phyloP scores from a whole-genome alignment of 495 filamentous ascomycete species.

The Wilcoxina mikolae region DNA sequence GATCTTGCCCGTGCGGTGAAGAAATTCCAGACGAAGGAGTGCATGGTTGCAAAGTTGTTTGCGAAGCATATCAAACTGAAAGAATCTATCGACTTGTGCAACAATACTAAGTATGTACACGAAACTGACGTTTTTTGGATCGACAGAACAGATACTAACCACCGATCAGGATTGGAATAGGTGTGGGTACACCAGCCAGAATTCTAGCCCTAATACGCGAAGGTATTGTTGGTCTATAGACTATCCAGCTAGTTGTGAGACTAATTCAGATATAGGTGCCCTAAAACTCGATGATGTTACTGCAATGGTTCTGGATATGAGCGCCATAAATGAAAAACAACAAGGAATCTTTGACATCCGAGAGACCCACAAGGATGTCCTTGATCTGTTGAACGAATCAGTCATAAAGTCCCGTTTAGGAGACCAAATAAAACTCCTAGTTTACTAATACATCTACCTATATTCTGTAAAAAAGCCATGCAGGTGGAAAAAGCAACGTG shows the following conservation, averaged over 20 bases:
- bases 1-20: slow-evolving; percentile 60
- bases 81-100: slow-evolving; percentile 65
- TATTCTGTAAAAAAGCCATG: too few species aligned
- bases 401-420: slow-evolving; percentile 13
- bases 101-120: slow-evolving; percentile 33
- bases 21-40: slow-evolving; percentile 61
- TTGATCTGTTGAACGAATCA: slow-evolving; percentile 19
- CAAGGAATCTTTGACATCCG: slow-evolving; percentile 83
- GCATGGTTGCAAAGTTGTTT: slow-evolving; percentile 75
- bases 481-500: too few species aligned
- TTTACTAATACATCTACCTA: slow-evolving; percentile 7
- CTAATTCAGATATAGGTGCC: slow-evolving; percentile 38
- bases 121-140: slow-evolving; percentile 31
- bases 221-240: background rate
- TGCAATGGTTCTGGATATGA: slow-evolving; percentile 74
- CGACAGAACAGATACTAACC: background rate
- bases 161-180: slow-evolving; percentile 54
- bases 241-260: background rate
- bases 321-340: slow-evolving; percentile 83
- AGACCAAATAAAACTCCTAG: background rate
- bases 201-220: slow-evolving; percentile 54
- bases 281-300: slow-evolving; percentile 54
- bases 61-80: slow-evolving; percentile 95
- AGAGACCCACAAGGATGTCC: slow-evolving; percentile 46
- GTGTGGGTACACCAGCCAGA: slow-evolving; percentile 74